Percentiles rank a stretch among this genome's conserved stretches.
Evolutionary conservation across 208 protist genomes (phyloP).

Genomic region (Trypanosomatidae sp.): DNA sequence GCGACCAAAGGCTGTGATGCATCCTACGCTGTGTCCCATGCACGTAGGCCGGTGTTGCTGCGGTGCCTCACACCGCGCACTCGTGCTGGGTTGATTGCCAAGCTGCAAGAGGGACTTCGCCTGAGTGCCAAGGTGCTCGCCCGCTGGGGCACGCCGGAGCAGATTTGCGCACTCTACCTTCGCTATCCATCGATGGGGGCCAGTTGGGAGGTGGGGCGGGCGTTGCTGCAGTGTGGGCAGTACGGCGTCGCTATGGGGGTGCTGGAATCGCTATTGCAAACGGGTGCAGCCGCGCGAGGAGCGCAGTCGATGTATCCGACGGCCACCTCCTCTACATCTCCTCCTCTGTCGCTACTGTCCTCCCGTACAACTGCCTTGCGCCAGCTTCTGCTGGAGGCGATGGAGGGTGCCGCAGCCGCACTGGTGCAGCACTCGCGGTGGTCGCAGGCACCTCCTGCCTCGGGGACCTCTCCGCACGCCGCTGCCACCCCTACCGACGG

Average conservation of each 20-base stretch:
- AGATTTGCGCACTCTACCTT: constrained; percentile 37
- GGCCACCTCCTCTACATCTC: neutral
- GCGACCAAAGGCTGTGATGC: neutral
- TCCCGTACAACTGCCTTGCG: constrained; percentile 18
- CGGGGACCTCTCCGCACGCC: neutral
- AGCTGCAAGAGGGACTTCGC: constrained; percentile 56
- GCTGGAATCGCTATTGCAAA: constrained; percentile 38
- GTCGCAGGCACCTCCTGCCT: neutral
- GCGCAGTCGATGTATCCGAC: neutral
- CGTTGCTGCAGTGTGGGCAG: constrained; percentile 43
- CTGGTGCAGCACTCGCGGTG: constrained; percentile 9
- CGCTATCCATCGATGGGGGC: constrained; percentile 50
- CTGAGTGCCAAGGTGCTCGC: constrained; percentile 66
- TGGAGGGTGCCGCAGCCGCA: constrained; percentile 24
- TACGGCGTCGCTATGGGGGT: constrained; percentile 42
- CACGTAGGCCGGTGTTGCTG: constrained; percentile 6
- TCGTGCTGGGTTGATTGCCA: constrained; percentile 25
- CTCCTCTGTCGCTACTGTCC: neutral
- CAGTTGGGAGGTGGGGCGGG: constrained; percentile 67
- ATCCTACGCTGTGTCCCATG: neutral
- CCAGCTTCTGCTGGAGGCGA: constrained; percentile 27
- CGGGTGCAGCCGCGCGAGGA: neutral
- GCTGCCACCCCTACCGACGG: neutral
- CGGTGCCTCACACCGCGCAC: constrained; percentile 34
- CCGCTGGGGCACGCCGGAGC: constrained; percentile 34